Conservation (phyloP, 179 eudicot species). For the Drosera spatulata region DNA sequence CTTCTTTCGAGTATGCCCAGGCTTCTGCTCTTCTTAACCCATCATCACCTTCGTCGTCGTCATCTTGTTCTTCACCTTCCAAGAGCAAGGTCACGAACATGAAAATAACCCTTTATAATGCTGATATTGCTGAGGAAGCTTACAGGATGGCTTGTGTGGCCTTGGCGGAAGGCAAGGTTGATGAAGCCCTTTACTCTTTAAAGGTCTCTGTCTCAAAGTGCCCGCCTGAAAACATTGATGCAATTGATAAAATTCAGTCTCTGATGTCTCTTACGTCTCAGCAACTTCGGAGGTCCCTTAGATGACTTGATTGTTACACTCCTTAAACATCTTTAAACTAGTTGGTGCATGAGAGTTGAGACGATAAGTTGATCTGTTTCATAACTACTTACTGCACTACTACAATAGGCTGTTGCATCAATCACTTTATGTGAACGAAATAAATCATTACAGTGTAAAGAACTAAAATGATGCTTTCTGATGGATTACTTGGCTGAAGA, state of each 20-base stretch:
- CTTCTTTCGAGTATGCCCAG: slow-evolving; percentile 49
- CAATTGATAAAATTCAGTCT: slow-evolving; percentile 69
- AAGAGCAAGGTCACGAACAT: slow-evolving; percentile 19
- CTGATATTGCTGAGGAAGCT: slow-evolving; percentile 57
- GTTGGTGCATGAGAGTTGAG: no score
- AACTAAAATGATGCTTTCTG: no score
- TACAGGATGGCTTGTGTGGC: slow-evolving; percentile 59
- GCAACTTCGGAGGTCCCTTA: slow-evolving; percentile 33
- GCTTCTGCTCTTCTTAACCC: slow-evolving; percentile 29
- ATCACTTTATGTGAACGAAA: no score
- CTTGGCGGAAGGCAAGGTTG: slow-evolving; percentile 62
- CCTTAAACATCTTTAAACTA: no score
- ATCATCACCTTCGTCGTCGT: slow-evolving; percentile 3
- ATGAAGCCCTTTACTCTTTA: slow-evolving; percentile 57
- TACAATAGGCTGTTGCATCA: no score
- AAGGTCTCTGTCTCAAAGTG: slow-evolving; percentile 57
- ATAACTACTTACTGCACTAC: no score
- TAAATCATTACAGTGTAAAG: no score
- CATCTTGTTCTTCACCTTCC: slow-evolving; percentile 5
- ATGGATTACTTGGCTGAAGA: no score
- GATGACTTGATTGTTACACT: slow-evolving; percentile 16
- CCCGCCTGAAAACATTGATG: slow-evolving; percentile 65
- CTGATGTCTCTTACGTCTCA: slow-evolving; percentile 43
- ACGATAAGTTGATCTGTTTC: no score
- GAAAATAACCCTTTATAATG: slow-evolving; percentile 29